Evolutionary conservation across 2,329 filamentous ascomycete species (phyloP).

Genomic region (Thelonectria olida): DNA sequence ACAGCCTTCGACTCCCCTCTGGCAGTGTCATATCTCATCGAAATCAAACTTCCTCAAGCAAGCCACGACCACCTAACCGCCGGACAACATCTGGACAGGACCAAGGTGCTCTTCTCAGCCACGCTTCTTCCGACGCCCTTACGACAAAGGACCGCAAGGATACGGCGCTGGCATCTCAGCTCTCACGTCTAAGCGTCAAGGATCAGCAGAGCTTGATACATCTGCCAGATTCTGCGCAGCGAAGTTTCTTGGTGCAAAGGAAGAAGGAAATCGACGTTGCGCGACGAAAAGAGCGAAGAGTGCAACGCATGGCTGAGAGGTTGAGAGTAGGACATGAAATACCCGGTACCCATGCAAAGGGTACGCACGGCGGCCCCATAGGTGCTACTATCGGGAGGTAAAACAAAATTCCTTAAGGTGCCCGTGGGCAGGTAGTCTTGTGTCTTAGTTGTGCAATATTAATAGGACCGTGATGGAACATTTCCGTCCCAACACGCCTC

Average conservation of each 20-base stretch:
- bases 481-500: too few species aligned
- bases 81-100: background rate
- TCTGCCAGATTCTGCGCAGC: conserved; percentile 26
- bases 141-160: conserved; percentile 17
- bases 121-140: background rate
- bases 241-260: conserved; percentile 15
- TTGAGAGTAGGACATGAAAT: conserved; percentile 17
- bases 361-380: too few species aligned
- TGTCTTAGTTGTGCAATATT: too few species aligned
- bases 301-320: conserved; percentile 19
- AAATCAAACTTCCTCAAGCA: background rate
- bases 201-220: conserved; percentile 35
- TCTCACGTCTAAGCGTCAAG: conserved; percentile 13
- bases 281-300: conserved; percentile 12
- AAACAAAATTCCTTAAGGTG: too few species aligned
- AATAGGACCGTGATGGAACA: too few species aligned
- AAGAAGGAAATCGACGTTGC: conserved; percentile 27
- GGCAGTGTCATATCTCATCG: conserved; percentile 14
- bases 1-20: conserved; percentile 8
- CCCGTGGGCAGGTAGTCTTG: too few species aligned
- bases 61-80: background rate
- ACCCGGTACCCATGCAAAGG: too few species aligned
- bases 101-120: background rate
- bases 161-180: conserved; percentile 17
- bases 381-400: too few species aligned